Conservation (phyloP, 163 green algal species). For the Chloromonas sp. region DNA sequence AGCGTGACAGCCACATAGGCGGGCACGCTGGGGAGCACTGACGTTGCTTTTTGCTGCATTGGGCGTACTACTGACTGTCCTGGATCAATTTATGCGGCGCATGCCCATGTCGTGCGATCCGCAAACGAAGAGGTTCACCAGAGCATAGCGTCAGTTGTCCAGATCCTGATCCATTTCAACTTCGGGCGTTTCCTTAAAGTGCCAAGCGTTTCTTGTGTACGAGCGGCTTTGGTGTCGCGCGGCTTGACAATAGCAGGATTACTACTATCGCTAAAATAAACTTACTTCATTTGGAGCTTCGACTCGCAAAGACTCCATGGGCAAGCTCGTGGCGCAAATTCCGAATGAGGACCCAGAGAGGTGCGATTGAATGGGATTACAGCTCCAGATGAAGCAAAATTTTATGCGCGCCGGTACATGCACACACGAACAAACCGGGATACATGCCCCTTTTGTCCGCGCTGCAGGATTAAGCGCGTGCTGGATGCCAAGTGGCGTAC, state of each 20-base stretch:
- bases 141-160: no score
- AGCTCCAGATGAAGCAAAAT: background rate
- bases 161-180: no score
- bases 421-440: no score
- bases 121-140: no score
- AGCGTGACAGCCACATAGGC: background rate
- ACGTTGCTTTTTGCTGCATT: background rate
- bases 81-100: no score
- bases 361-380: background rate
- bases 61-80: no score
- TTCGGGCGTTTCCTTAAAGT: no score
- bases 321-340: constrained; percentile 14
- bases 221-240: no score
- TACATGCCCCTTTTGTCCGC: background rate
- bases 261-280: no score
- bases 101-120: no score
- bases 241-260: no score
- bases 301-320: background rate
- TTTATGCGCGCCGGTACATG: background rate
- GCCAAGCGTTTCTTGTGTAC: no score
- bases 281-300: background rate
- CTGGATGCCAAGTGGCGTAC: constrained; percentile 52
- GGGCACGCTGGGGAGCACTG: background rate
- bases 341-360: constrained; percentile 44
- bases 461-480: constrained; percentile 33